Evolutionary conservation across 495 filamentous ascomycete species (phyloP).

Genomic region (Talaromyces nanjingensis): DNA sequence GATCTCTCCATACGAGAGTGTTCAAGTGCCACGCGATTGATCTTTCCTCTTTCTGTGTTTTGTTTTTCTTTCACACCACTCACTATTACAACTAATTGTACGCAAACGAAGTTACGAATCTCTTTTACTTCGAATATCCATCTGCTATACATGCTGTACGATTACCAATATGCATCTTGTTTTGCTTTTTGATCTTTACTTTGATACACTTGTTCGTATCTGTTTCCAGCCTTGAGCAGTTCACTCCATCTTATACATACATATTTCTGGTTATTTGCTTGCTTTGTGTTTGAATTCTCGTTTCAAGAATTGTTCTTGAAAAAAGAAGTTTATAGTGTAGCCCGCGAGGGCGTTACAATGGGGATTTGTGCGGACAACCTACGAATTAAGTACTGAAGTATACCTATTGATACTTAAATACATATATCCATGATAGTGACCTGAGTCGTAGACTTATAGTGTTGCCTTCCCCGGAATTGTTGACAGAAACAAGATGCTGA

Average conservation of each 20-base stretch:
- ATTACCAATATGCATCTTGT: not conserved
- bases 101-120: slow-evolving; percentile 9
- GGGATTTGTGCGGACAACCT: not conserved
- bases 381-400: not conserved
- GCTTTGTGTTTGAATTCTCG: not conserved
- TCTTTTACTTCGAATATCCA: slow-evolving; percentile 6
- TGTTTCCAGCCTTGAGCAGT: not conserved
- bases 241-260: not conserved
- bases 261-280: not conserved
- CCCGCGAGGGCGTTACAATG: slow-evolving; percentile 10
- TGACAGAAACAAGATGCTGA: not conserved
- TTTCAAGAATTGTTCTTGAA: not conserved
- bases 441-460: too few relatives aligned
- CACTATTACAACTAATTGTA: not conserved
- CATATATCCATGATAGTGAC: not conserved
- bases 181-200: not conserved
- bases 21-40: slow-evolving; percentile 14
- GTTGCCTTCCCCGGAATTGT: not conserved
- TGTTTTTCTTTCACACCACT: not conserved
- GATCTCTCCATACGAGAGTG: slow-evolving; percentile 24
- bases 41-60: not conserved
- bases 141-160: slow-evolving; percentile 1
- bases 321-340: slow-evolving; percentile 10
- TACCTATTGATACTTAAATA: too few relatives aligned
- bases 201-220: not conserved